phyloP scores from a whole-genome alignment of 2,329 filamentous ascomycete genomes.

The Gremmenia infestans region DNA sequence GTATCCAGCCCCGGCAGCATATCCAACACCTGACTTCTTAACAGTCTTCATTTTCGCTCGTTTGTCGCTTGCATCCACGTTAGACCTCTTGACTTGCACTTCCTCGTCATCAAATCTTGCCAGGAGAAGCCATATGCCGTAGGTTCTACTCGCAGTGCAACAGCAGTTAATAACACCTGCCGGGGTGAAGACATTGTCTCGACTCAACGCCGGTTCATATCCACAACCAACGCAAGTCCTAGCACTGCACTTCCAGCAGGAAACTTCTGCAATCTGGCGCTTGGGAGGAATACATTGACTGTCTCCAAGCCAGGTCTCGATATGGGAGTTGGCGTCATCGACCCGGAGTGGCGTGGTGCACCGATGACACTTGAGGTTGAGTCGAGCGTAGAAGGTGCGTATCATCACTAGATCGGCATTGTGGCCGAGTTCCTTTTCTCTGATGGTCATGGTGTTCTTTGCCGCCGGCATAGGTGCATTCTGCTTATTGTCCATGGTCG shows the following conservation, averaged over 20 bases:
- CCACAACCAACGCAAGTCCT: constrained; percentile 20
- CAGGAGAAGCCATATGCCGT: constrained; percentile 17
- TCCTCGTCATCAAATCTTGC: constrained; percentile 14
- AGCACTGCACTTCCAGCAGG: constrained; percentile 5
- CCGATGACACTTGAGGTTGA: constrained; percentile 2
- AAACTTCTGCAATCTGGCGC: constrained; percentile 9
- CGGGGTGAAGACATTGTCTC: constrained; percentile 13
- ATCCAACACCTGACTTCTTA: constrained; percentile 12
- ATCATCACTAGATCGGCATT: neutral
- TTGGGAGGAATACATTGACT: constrained; percentile 15
- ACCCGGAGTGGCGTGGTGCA: neutral
- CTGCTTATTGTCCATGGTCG: no score
- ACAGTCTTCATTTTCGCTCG: neutral
- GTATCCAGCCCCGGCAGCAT: constrained; percentile 5
- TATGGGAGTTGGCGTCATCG: constrained; percentile 1
- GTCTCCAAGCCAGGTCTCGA: constrained; percentile 14
- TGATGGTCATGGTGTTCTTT: neutral
- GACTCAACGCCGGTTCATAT: constrained; percentile 2
- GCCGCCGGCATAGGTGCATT: neutral
- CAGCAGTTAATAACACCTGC: constrained; percentile 20
- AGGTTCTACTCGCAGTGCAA: constrained; percentile 13
- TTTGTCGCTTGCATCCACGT: neutral
- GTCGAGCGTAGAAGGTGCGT: constrained; percentile 1
- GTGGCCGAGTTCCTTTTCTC: neutral
- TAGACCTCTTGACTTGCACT: neutral